Evolutionary conservation across 306 rosid genomes (phyloP).

Genomic region (Dalbergia cultrata): DNA sequence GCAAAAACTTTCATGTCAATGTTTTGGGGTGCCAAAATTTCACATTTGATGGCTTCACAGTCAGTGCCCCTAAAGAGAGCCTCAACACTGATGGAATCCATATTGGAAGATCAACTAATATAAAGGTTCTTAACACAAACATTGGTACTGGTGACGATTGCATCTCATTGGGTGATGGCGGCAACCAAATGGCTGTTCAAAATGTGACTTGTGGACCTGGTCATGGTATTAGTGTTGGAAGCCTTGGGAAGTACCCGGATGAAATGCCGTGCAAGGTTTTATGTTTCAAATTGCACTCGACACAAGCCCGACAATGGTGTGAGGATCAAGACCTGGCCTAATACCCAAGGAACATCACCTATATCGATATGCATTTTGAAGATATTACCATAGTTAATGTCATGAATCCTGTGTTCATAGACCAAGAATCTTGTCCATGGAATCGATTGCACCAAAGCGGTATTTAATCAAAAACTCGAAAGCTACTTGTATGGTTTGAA

Average conservation of each 20-base stretch:
- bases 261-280: not conserved
- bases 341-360: not conserved
- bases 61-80: too few species aligned
- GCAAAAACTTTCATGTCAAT: too few species aligned
- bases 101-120: too few species aligned
- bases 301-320: not conserved
- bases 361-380: slow-evolving; percentile 28
- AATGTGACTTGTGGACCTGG: slow-evolving; percentile 37
- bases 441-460: slow-evolving; percentile 8
- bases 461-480: too few species aligned
- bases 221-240: slow-evolving; percentile 35
- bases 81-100: too few species aligned
- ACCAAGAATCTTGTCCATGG: slow-evolving; percentile 40
- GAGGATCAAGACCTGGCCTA: slow-evolving; percentile 30
- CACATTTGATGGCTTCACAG: too few species aligned
- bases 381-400: slow-evolving; percentile 26
- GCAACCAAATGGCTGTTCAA: not conserved
- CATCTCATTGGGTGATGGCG: slow-evolving; percentile 34
- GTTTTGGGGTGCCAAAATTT: too few species aligned
- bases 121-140: too few species aligned
- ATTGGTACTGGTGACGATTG: slow-evolving; percentile 35
- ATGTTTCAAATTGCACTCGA: slow-evolving; percentile 7
- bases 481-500: too few species aligned
- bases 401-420: slow-evolving; percentile 12
- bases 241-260: slow-evolving; percentile 10